Evolutionary conservation across 2,329 filamentous ascomycete genomes (phyloP), one percentile per base, ranked within the genome.

Genomic region (Thielaviopsis punctulata): DNA sequence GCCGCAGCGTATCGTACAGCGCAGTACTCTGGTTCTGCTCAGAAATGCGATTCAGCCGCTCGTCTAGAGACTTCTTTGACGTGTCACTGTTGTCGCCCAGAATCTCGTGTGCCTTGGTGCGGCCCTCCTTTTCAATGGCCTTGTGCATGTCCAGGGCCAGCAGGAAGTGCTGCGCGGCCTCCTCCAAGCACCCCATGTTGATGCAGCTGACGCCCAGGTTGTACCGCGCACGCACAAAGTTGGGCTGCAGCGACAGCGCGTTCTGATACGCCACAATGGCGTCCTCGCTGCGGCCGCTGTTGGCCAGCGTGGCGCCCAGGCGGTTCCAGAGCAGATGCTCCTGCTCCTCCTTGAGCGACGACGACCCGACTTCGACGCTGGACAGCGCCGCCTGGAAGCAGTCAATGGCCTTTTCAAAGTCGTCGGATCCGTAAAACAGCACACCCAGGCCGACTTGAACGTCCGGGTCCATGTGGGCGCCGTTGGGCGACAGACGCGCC

Each of bases 361-460:
- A 55, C 8, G 79, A 79, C 54, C 92, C 92, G 33, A 81, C 76
- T 66, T 95, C 88, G 1, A 86, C 87, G 22, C 80, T 86, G 55
- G 86, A 85, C 22, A 98, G 78, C 0, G 93, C 90, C 1, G 90
- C 82, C 52, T 84, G 85, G 76, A 98, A 98, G 72, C 93, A 98
- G 71, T 98, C 92, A 36, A 98, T 90, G 0, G 92, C 92, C 70
- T 98, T 98, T 64, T 92, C 86, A 70, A 95, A 96, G 63, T 96
- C 90, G 67, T 98, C 92, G 25, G 86, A 88, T 49, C 90, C 92
- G 68, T 98, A 98, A 71, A 98, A 96, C 15, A 98, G 77, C 4
- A 98, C 92, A 33, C 93, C 93, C 1, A 98, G 75, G 1, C 92
- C 92, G 54, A 98, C 92, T 68, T 98, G 93, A 7, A 98, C 92